Conservation (phyloP, 164 flowering plant species). For the Nelumbo lutea region DNA sequence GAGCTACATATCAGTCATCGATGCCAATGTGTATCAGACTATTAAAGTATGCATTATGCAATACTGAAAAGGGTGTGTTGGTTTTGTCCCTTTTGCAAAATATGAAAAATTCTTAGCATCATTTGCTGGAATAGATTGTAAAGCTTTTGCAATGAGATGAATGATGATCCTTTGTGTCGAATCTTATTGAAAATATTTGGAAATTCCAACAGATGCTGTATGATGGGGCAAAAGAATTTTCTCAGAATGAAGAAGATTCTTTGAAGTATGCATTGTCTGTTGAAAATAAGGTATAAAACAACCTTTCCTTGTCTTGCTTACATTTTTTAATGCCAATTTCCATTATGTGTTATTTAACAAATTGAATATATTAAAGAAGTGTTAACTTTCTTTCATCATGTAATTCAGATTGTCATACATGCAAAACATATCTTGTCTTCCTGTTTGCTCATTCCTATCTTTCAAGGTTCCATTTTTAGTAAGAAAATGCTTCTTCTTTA, state of each 20-base stretch:
- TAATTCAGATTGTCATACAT: background rate
- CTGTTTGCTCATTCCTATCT: background rate
- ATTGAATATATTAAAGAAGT: too few species aligned
- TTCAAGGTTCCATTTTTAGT: too few species aligned
- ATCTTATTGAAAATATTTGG: too few species aligned
- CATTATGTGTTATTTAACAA: too few species aligned
- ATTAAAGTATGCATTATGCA: conserved; percentile 97
- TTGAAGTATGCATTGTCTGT: conserved; percentile 60
- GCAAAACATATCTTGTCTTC: conserved; percentile 1
- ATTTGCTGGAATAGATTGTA: conserved; percentile 4
- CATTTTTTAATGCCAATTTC: too few species aligned
- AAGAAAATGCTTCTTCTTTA: too few species aligned
- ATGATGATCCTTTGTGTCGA: conserved; percentile 2
- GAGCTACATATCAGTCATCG: conserved; percentile 82
- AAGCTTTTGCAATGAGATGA: background rate
- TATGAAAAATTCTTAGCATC: conserved; percentile 15
- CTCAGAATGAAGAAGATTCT: conserved; percentile 64
- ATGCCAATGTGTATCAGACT: conserved; percentile 98
- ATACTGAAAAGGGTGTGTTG: conserved; percentile 85
- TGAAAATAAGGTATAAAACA: conserved; percentile 68
- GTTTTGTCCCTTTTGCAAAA: conserved; percentile 56
- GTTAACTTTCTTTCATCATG: background rate
- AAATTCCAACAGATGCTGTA: conserved; percentile 53
- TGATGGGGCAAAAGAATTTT: conserved; percentile 84
- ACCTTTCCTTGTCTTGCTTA: conserved; percentile 3